Evolutionary conservation across 371 early-diverging fungal species (phyloP).

Genomic region (Lichtheimia corymbifera): DNA sequence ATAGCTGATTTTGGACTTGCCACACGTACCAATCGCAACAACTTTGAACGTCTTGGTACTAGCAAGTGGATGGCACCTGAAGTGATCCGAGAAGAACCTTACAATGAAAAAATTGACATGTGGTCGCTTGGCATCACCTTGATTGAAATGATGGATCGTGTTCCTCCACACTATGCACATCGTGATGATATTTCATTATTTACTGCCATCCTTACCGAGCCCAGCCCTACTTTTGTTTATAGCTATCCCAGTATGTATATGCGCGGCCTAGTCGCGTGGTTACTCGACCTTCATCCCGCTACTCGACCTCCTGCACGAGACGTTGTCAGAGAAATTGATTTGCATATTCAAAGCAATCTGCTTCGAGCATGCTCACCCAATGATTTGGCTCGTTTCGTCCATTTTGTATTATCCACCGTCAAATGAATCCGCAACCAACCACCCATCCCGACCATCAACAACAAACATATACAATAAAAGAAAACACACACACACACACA

Average conservation of each 20-base stretch:
- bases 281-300: constrained; percentile 39
- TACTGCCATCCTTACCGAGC: constrained; percentile 43
- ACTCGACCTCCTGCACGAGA: constrained; percentile 45
- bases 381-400: constrained; percentile 41
- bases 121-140: constrained; percentile 56
- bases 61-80: constrained; percentile 66
- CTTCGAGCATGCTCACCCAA: constrained; percentile 34
- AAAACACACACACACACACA: not conserved
- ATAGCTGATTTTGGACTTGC: constrained; percentile 54
- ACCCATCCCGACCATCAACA: not conserved
- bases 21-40: constrained; percentile 37
- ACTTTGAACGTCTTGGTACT: constrained; percentile 49
- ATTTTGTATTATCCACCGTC: constrained; percentile 35
- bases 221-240: constrained; percentile 48
- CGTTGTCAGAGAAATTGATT: constrained; percentile 42
- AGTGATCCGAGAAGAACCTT: constrained; percentile 50
- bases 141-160: constrained; percentile 58
- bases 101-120: constrained; percentile 53
- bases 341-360: constrained; percentile 41
- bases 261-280: constrained; percentile 51
- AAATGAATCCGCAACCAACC: not conserved
- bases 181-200: constrained; percentile 45
- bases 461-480: not conserved
- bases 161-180: constrained; percentile 47
- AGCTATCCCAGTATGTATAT: constrained; percentile 51